phyloP scores from a whole-genome alignment of 2,329 filamentous ascomycete genomes.

The Penicillium vulpinum region DNA sequence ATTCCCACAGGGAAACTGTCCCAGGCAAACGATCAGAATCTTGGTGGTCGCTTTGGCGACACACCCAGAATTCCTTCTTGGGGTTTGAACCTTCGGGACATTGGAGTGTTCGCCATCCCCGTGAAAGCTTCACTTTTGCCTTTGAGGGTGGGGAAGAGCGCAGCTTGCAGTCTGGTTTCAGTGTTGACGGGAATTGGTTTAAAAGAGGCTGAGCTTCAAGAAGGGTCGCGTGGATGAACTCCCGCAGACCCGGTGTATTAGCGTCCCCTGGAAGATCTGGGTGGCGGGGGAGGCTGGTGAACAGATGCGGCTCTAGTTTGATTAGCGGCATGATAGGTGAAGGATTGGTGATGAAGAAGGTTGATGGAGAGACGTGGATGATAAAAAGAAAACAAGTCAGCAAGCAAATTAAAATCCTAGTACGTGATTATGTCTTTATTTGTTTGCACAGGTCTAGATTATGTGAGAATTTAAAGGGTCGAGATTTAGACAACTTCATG shows the following conservation, averaged over 20 bases:
- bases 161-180: constrained; percentile 28
- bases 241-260: constrained; percentile 13
- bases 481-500: neutral
- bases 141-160: constrained; percentile 31
- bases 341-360: neutral
- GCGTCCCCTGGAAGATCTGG: constrained; percentile 21
- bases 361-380: neutral
- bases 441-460: neutral
- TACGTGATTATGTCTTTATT: neutral
- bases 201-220: constrained; percentile 32
- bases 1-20: constrained; percentile 42
- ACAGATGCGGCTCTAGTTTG: constrained; percentile 28
- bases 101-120: constrained; percentile 14
- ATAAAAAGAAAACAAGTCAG: neutral
- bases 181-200: constrained; percentile 28
- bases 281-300: constrained; percentile 33
- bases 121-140: constrained; percentile 32
- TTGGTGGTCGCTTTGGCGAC: constrained; percentile 41
- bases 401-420: neutral
- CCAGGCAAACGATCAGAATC: constrained; percentile 28
- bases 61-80: constrained; percentile 42
- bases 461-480: neutral
- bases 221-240: constrained; percentile 27
- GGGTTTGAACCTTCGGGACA: neutral
- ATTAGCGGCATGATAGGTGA: constrained; percentile 23